These are phyloP conservation scores for Phoma herbarum DNA, from an alignment of 2,329 filamentous ascomycete genomes.

Conservation along the genomic window DNA sequence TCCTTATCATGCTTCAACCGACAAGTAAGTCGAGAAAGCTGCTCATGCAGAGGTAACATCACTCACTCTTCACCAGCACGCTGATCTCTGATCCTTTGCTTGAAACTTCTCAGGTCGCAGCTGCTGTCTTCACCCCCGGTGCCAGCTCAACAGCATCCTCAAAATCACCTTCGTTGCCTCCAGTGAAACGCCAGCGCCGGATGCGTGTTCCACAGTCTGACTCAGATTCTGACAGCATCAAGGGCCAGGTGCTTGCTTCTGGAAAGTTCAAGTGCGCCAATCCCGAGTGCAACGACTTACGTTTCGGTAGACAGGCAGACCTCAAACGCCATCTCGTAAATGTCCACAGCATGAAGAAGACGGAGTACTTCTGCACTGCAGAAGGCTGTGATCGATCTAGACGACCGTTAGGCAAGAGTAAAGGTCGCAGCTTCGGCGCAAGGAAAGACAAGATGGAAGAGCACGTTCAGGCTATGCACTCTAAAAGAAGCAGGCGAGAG, in stretches of 20 bases:
- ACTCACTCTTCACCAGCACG: no score
- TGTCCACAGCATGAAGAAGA: constrained; percentile 22
- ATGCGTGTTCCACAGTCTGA: no score
- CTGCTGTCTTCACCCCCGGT: no score
- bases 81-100: no score
- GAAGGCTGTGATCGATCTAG: constrained; percentile 30
- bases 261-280: constrained; percentile 38
- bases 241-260: constrained; percentile 34
- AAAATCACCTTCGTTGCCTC: no score
- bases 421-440: constrained; percentile 38
- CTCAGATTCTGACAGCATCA: no score
- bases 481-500: background rate
- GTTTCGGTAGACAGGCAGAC: constrained; percentile 43
- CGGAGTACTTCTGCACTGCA: constrained; percentile 35
- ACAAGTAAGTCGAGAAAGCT: no score
- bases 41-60: no score
- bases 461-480: constrained; percentile 37
- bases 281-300: constrained; percentile 25
- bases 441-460: constrained; percentile 44
- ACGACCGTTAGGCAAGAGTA: constrained; percentile 22
- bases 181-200: no score
- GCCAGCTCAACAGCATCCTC: no score
- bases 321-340: constrained; percentile 41
- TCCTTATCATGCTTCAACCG: no score
- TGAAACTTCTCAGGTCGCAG: no score